phyloP scores from a whole-genome alignment of 768 basidiomycete genomes.

The Heimioporus sp. region DNA sequence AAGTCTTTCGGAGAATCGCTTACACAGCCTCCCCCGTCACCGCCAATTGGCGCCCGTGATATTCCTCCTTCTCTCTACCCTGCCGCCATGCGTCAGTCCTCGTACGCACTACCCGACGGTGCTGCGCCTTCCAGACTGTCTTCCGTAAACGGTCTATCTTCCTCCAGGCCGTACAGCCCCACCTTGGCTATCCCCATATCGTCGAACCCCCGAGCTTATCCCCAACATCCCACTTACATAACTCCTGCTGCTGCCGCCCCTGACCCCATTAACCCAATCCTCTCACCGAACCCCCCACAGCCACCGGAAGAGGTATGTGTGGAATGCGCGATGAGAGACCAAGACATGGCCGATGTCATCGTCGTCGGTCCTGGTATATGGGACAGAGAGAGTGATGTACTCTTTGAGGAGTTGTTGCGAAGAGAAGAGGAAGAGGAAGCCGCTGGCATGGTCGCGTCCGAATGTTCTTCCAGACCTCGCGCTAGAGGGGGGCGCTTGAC shows the following conservation, averaged over 20 bases:
- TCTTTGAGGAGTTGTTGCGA: slow-evolving; percentile 72
- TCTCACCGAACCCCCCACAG: slow-evolving; percentile 49
- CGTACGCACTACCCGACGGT: slow-evolving; percentile 38
- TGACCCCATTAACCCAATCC: slow-evolving; percentile 60
- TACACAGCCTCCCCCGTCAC: slow-evolving; percentile 22
- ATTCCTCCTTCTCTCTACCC: slow-evolving; percentile 36
- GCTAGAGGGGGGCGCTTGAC: slow-evolving; percentile 68
- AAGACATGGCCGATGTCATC: slow-evolving; percentile 96
- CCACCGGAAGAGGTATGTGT: slow-evolving; percentile 84
- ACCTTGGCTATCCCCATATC: slow-evolving; percentile 52
- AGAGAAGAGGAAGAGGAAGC: slow-evolving; percentile 71
- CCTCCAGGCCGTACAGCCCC: slow-evolving; percentile 51
- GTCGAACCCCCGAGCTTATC: slow-evolving; percentile 60
- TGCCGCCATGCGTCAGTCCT: slow-evolving; percentile 45
- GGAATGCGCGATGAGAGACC: slow-evolving; percentile 98
- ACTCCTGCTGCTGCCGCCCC: slow-evolving; percentile 50
- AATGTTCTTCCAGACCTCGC: slow-evolving; percentile 56
- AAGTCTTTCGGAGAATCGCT: slow-evolving; percentile 31
- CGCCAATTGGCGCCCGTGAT: slow-evolving; percentile 21
- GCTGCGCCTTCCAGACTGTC: slow-evolving; percentile 34
- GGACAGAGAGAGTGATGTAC: slow-evolving; percentile 86
- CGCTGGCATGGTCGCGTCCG: slow-evolving; percentile 44
- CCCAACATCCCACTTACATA: slow-evolving; percentile 78
- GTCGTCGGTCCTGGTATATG: slow-evolving; percentile 85
- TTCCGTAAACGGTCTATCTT: slow-evolving; percentile 56